Evolutionary conservation across 2,329 filamentous ascomycete species (phyloP).

Genomic region (Cucurbitaria berberidis): DNA sequence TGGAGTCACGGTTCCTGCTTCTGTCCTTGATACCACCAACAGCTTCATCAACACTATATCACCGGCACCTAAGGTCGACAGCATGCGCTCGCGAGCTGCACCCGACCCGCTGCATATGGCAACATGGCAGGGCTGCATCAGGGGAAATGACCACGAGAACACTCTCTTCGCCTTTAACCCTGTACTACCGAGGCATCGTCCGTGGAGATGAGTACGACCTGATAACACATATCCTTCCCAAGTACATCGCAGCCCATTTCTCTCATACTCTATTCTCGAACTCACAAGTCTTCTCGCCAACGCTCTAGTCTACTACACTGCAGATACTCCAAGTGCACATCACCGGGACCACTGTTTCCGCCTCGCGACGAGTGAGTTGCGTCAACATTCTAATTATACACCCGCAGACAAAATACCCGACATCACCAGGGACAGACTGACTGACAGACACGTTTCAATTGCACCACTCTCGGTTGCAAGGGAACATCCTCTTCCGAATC

Average conservation of each 20-base stretch:
- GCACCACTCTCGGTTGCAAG: not conserved
- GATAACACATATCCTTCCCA: no score
- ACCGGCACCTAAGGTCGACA: constrained; percentile 7
- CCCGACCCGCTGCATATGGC: constrained; percentile 9
- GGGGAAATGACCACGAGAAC: constrained; percentile 3
- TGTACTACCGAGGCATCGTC: not conserved
- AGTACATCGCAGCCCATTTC: no score
- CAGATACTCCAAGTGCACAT: no score
- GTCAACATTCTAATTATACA: not conserved
- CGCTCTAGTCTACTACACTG: no score
- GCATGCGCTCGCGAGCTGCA: not conserved
- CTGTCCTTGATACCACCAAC: constrained; percentile 13
- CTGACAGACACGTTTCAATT: not conserved
- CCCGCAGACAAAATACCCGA: constrained; percentile 1
- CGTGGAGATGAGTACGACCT: not conserved
- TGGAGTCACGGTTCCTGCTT: no score
- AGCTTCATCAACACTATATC: no score
- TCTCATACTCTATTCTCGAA: no score
- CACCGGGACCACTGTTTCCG: not conserved
- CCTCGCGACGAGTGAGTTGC: no score
- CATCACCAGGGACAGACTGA: constrained; percentile 9
- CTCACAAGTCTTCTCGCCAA: not conserved
- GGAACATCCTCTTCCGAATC: not conserved
- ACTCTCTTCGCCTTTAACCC: not conserved
- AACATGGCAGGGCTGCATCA: constrained; percentile 9